Percentiles rank a stretch among this genome's conserved stretches.
Conservation (phyloP, 441 rosid species). For the Populus trichocarpa region DNA sequence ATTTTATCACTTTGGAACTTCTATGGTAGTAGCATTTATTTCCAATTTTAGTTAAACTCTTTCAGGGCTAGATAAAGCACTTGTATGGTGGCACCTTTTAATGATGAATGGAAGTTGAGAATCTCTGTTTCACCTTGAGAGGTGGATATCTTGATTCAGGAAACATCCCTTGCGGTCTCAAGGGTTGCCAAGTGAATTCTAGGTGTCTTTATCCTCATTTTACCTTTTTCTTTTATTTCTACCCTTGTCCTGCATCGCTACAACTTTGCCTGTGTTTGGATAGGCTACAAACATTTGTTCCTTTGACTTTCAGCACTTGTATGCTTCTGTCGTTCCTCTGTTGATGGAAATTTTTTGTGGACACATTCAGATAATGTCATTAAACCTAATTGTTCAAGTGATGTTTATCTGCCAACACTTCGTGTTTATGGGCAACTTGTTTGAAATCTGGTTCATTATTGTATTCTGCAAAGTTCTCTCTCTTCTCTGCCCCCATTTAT, state of each 20-base stretch:
- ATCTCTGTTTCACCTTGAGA: neutral
- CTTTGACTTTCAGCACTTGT: neutral
- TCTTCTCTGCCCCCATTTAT: neutral
- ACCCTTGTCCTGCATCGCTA: neutral
- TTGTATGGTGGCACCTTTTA: neutral
- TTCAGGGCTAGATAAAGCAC: neutral
- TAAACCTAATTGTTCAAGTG: neutral
- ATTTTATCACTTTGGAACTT: neutral
- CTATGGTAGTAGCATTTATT: neutral
- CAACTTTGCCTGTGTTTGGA: neutral
- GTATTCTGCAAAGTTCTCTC: neutral
- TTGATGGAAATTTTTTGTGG: neutral
- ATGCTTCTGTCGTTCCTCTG: neutral
- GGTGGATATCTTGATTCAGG: neutral
- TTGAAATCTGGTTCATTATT: neutral
- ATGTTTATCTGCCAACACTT: neutral
- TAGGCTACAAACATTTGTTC: neutral
- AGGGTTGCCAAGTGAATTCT: neutral
- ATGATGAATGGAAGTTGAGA: neutral
- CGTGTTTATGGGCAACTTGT: neutral
- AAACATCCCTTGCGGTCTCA: neutral
- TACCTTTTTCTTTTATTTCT: neutral
- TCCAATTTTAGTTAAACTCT: neutral
- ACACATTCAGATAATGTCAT: neutral
- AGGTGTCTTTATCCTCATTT: neutral